Evolutionary conservation across 495 filamentous ascomycete genomes (phyloP).

Genomic region (Venustampulla echinocandica): DNA sequence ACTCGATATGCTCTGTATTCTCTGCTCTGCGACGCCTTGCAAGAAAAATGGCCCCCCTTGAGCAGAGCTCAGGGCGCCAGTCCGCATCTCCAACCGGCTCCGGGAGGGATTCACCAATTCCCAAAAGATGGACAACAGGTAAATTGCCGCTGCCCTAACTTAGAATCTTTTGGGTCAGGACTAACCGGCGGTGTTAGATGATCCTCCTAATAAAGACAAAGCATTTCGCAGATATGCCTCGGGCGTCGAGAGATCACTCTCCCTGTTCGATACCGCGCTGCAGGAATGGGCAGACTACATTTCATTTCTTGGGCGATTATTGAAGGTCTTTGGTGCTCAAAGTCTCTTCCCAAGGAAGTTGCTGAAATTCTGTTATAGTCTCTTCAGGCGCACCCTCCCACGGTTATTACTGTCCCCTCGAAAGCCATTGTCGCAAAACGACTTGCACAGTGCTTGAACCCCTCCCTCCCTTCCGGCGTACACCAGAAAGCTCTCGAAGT

Average conservation of each 20-base stretch:
- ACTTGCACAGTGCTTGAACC: constrained; percentile 89
- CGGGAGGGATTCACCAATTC: constrained; percentile 61
- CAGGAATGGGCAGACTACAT: constrained; percentile 99
- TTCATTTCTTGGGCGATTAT: constrained; percentile 81
- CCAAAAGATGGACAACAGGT: constrained; percentile 41
- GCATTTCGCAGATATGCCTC: constrained; percentile 84
- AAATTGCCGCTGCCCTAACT: not conserved
- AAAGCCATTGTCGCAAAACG: constrained; percentile 80
- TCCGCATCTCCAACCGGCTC: constrained; percentile 70
- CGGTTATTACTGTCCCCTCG: constrained; percentile 67
- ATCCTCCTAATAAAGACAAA: constrained; percentile 74
- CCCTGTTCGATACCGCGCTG: constrained; percentile 82
- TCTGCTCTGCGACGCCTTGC: constrained; percentile 5
- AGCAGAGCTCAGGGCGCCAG: constrained; percentile 53
- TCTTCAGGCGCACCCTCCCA: constrained; percentile 68
- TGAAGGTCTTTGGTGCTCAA: constrained; percentile 55
- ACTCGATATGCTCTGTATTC: constrained; percentile 2
- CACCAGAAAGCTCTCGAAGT: constrained; percentile 97
- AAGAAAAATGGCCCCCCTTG: constrained; percentile 40
- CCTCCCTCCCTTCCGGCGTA: constrained; percentile 88
- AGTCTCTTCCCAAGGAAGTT: constrained; percentile 3
- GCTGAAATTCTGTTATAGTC: constrained; percentile 45
- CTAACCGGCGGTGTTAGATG: constrained; percentile 35
- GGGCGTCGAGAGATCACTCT: constrained; percentile 76
- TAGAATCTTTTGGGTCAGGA: not conserved